Base-by-base conservation (phyloP, 306 rosid genomes). In the Castanospermum australe region DNA sequence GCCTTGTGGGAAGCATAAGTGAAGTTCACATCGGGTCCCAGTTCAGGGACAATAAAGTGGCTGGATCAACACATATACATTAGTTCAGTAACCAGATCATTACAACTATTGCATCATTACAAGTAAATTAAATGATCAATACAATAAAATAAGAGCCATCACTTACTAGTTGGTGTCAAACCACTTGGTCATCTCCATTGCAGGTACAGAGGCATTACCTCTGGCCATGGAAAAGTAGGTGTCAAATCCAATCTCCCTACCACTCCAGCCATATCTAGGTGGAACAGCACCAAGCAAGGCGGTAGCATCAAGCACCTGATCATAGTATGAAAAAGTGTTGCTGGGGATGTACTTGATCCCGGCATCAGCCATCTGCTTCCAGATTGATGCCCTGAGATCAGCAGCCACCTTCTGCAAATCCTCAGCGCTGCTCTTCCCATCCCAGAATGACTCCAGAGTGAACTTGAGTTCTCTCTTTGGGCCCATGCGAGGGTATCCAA, bases 171-270 rank as follows among this genome's bases (percentile, higher is more conserved):
- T 93, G 87, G 97, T 93, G 79, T 93, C 98, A 13, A 93, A 91
- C 98, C 98, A 93, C 88, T 93, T 93, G 85, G 98, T 93, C 98
- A 93, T 93, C 68, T 93, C 98, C 98, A 93, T 93, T 33, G 98
- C 97, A 2, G 97, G 98, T 1, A 91, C 91, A 24, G 94, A 75
- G 54, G 93, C 92, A 75, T 93, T 93, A 61, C 97, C 97, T 74
- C 97, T 89, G 55, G 90, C 97, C 98, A 93, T 93, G 68, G 98
- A 91, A 84, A 93, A 93, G 87, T 84, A 93, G 13, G 92, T 91
- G 55, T 88, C 94, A 10, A 93, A 93, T 52, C 92, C 93, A 67
- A 93, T 93, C 84, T 93, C 98, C 8, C 97, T 97, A 12, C 98
- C 92, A 1, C 67, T 81, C 93, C 93, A 93, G 4, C 92, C 92